A percentile compares a stretch with the other conserved stretches of the same genome.
Conservation (phyloP, 1,284 basidiomycete genomes). For the Ganoderma sinense region DNA sequence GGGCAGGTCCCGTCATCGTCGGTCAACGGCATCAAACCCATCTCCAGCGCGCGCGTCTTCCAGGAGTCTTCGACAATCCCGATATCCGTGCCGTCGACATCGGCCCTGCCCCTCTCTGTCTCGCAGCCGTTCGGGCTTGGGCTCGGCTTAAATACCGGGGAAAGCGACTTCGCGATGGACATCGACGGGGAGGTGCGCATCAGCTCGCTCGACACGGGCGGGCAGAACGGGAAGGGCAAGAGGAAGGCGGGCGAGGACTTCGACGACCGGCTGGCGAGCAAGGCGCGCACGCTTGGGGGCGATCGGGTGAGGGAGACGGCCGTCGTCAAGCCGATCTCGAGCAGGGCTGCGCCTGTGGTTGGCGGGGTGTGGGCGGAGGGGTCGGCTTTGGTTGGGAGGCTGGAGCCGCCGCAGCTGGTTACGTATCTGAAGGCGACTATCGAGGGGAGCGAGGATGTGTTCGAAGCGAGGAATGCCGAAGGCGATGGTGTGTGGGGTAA, state of each 20-base stretch:
- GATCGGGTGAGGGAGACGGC: constrained; percentile 62
- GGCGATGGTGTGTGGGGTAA: constrained; percentile 54
- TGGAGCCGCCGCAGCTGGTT: constrained; percentile 62
- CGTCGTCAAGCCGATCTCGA: constrained; percentile 59
- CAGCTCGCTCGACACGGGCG: constrained; percentile 50
- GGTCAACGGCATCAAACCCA: constrained; percentile 27
- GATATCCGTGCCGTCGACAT: constrained; percentile 24
- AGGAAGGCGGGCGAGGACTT: constrained; percentile 57
- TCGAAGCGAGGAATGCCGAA: constrained; percentile 86
- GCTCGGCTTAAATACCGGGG: constrained; percentile 25
- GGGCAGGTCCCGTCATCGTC: constrained; percentile 48
- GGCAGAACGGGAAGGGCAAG: constrained; percentile 48
- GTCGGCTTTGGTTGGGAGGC: constrained; percentile 38
- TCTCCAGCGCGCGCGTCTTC: constrained; percentile 31
- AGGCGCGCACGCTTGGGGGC: constrained; percentile 75
- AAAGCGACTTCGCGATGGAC: constrained; percentile 35
- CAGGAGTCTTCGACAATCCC: constrained; percentile 33
- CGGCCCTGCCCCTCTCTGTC: constrained; percentile 21
- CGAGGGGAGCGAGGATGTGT: constrained; percentile 71
- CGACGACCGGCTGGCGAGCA: constrained; percentile 52
- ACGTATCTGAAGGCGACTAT: constrained; percentile 64
- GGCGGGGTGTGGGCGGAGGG: constrained; percentile 24
- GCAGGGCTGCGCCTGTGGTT: constrained; percentile 23
- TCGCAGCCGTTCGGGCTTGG: constrained; percentile 32
- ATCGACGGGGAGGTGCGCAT: constrained; percentile 63